Percentiles rank a stretch among this genome's conserved stretches.
Evolutionary conservation across 306 rosid species (phyloP).

Genomic region (Fragaria ananassa): DNA sequence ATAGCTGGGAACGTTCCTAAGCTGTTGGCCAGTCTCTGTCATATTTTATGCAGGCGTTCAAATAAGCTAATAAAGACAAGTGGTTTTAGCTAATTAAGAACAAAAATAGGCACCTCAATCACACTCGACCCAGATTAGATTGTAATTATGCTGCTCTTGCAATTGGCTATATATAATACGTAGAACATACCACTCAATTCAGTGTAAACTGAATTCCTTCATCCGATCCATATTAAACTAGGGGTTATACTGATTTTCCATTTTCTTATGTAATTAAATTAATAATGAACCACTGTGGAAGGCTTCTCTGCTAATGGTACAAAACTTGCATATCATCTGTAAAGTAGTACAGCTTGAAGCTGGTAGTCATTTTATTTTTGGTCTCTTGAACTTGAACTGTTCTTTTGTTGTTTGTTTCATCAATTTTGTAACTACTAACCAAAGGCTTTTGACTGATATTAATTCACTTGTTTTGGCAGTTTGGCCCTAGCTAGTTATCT

Average conservation of each 20-base stretch:
- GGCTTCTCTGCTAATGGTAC: background rate
- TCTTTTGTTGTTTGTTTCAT: background rate
- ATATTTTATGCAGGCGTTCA: background rate
- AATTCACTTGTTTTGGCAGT: too few species aligned
- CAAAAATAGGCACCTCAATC: constrained; percentile 6
- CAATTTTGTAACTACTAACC: background rate
- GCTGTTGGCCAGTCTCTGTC: background rate
- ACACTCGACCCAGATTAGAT: background rate
- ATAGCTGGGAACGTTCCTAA: background rate
- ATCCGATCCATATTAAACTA: background rate
- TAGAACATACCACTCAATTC: background rate
- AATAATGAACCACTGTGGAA: background rate
- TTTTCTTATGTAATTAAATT: background rate
- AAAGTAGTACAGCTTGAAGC: background rate
- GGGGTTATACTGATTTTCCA: background rate
- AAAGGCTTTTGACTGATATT: background rate
- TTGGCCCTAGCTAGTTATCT: too few species aligned
- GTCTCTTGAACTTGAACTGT: background rate
- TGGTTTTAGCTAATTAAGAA: background rate
- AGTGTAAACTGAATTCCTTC: background rate
- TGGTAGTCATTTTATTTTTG: background rate
- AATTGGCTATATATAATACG: background rate
- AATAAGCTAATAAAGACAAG: constrained; percentile 2
- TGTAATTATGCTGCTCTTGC: constrained; percentile 3
- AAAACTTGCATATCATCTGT: background rate